Percentiles rank a stretch among this genome's conserved stretches.
phyloP scores from a whole-genome alignment of 2,329 filamentous ascomycete genomes.

The Penicillium janthinellum region DNA sequence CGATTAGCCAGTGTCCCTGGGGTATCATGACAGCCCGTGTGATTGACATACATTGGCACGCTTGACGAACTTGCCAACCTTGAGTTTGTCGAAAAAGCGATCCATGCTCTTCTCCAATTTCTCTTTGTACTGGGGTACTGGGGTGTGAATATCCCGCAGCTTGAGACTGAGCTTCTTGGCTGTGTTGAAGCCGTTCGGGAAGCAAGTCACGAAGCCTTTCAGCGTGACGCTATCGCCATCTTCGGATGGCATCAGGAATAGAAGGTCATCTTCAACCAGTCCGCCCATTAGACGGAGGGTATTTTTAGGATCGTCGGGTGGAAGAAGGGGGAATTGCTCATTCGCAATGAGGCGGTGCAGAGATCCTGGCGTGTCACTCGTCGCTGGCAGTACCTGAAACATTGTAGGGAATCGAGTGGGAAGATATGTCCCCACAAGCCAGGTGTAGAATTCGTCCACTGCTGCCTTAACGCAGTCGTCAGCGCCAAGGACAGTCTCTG shows the following conservation, averaged over 20 bases:
- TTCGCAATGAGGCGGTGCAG: conserved; percentile 6
- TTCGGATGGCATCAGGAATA: conserved; percentile 14
- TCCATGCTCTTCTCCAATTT: conserved; percentile 36
- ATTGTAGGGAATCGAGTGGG: conserved; percentile 59
- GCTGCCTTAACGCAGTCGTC: conserved; percentile 6
- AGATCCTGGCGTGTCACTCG: neutral
- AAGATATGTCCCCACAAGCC: conserved; percentile 57
- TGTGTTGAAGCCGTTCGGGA: conserved; percentile 23
- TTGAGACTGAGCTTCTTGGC: conserved; percentile 18
- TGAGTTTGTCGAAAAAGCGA: conserved; percentile 30
- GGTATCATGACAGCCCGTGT: too few relatives aligned
- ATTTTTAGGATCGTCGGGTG: neutral
- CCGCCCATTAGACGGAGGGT: conserved; percentile 9
- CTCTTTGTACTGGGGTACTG: conserved; percentile 31
- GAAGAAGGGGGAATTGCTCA: conserved; percentile 7
- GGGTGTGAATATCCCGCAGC: conserved; percentile 21
- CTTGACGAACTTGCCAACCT: conserved; percentile 25
- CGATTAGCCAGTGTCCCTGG: neutral
- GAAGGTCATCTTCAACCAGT: conserved; percentile 15
- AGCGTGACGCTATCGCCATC: conserved; percentile 17
- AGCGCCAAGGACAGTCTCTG: neutral
- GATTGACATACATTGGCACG: conserved; percentile 20
- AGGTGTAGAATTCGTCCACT: conserved; percentile 36
- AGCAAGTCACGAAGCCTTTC: conserved; percentile 21
- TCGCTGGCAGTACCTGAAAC: conserved; percentile 43